Evolutionary conservation across 1,284 basidiomycete species (phyloP), one percentile per base, ranked within the genome.

Genomic region (Cryptococcus hybrid): DNA sequence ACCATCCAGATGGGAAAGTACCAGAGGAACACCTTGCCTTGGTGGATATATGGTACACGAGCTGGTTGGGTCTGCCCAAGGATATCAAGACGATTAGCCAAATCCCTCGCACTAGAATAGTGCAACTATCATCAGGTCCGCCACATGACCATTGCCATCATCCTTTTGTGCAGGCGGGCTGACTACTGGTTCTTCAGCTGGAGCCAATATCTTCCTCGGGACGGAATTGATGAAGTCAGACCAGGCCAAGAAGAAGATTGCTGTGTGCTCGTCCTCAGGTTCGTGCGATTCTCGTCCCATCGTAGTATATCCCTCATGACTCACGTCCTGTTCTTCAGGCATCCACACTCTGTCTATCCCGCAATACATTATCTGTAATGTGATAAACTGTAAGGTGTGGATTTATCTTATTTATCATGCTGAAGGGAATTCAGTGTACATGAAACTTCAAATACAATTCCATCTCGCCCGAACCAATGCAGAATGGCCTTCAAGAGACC

Each of bases 301-400:
- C 11, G 46, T 24, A 8, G 18, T 34, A 9, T n/a, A 6, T 42
- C 18, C 11, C 5, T 12, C 40, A 42, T 50, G 15, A 50, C 30
- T 30, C 30, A 30, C 30, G 30, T 4, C 3, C 4, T 30, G 3
- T 4, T 11, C 11, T 15, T n/a, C 39, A 61, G 76, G 76, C 30
- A 72, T 77, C 36, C 76, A 78, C 57, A 66, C 63, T 4, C 59
- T 70, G 45, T 65, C 62, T 46, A 77, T 78, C 47, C 73, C 75
- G 8, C 67, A 66, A 47, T 77, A 71, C 55, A 70, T 75, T 51
- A 53, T 78, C 42, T 64, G 59, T 1, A 68, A 70, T 53, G 60
- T 69, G 18, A 62, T 76, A 35, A 68, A 59, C 24, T 51, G 71
- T 74, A 48, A 49, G 69, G 63, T 4, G 1, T 13, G 7, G 11